Evolutionary conservation across 2,329 filamentous ascomycete genomes (phyloP), one percentile per base, ranked within the genome.

Genomic region (Colletotrichum sp.): DNA sequence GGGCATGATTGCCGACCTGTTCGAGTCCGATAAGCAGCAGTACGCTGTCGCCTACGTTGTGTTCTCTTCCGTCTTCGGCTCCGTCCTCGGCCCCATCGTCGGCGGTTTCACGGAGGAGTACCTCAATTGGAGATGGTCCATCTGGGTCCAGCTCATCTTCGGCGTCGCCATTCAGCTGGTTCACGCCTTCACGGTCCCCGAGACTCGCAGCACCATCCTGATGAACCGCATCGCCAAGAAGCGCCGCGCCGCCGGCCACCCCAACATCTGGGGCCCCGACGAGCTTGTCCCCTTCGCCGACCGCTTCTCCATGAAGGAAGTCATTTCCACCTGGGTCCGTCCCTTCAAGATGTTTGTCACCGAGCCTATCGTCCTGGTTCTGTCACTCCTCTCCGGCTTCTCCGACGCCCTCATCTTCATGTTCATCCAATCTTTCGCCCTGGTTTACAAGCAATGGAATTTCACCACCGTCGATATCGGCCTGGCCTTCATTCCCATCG

Each of bases 101-200:
- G 94, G 94, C 76, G 94, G 93, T 1, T 95, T 95, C 78, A 90
- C 93, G 21, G 90, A 95, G 81, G 82, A 90, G 36, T 91, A 90
- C 76, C 86, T 94, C 0, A 80, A 84, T 31, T 97, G 94, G 94
- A 88, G 81, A 54, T 86, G 93, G 93, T 91, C 88, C 69, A 95
- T 96, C 81, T 97, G 95, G 94, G 93, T 96, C 73, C 94, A 96
- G 82, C 89, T 96, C 76, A 95, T 96, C 77, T 91, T 96, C 67
- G 94, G 94, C 21, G 92, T 84, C 11, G 87, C 90, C 38, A 90
- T 95, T 5, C 94, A 96, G 79, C 21, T 90, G 6, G 79, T 94
- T 6, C 93, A 95, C 80, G 85, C 93, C 64, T 79, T 93, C 72
- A 86, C 91, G 9, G 94, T 97, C 2, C 94, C 94, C 2, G 95